Conservation (phyloP, 805 yeast genomes). For the Candida endomychidarum region DNA sequence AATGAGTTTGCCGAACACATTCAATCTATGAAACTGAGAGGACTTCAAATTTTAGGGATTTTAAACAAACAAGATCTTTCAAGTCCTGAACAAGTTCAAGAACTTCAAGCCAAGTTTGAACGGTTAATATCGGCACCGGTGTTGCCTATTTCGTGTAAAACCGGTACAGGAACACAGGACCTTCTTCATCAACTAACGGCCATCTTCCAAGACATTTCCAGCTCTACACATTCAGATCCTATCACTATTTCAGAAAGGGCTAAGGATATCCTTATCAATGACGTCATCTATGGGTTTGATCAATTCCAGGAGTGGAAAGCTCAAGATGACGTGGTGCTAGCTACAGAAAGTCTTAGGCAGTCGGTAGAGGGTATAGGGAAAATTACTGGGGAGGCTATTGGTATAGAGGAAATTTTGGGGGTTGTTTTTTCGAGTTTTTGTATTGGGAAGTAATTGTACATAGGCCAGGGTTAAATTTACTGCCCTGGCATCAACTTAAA, state of each 20-base stretch:
- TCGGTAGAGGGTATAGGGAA: slow-evolving; percentile 88
- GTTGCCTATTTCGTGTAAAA: slow-evolving; percentile 57
- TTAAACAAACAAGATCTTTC: slow-evolving; percentile 63
- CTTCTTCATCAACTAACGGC: slow-evolving; percentile 44
- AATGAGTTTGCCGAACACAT: slow-evolving; percentile 45
- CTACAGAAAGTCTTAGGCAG: slow-evolving; percentile 69
- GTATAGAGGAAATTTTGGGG: slow-evolving; percentile 86
- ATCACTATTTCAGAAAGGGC: slow-evolving; percentile 73
- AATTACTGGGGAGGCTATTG: slow-evolving; percentile 86
- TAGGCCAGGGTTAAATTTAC: background rate
- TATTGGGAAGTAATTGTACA: slow-evolving; percentile 68
- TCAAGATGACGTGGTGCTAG: slow-evolving; percentile 71
- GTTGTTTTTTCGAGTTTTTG: slow-evolving; percentile 91
- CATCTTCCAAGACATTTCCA: slow-evolving; percentile 50
- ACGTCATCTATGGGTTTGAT: slow-evolving; percentile 73
- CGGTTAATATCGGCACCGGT: slow-evolving; percentile 19
- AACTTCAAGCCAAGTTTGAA: slow-evolving; percentile 3
- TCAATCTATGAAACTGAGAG: slow-evolving; percentile 20
- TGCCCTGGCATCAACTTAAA: too few relatives aligned
- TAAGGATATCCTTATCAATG: slow-evolving; percentile 69
- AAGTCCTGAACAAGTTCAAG: background rate
- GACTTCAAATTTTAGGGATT: slow-evolving; percentile 41
- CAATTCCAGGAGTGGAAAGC: slow-evolving; percentile 53
- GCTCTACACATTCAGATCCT: slow-evolving; percentile 58
- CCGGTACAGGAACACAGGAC: slow-evolving; percentile 53